Conservation (phyloP, 257 asterid genomes). For the Perilla frutescens region DNA sequence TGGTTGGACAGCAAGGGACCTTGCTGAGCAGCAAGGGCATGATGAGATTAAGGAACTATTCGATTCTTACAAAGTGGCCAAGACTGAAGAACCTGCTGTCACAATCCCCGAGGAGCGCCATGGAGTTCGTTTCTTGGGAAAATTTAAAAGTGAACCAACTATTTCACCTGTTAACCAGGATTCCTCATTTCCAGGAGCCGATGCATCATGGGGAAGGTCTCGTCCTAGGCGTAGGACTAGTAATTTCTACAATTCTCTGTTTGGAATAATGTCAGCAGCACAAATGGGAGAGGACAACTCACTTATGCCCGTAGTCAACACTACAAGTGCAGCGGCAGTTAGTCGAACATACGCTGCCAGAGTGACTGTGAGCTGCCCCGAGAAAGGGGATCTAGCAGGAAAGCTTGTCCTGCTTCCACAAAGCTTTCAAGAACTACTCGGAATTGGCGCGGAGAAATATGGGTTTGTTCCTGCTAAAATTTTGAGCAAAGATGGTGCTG, state of each 20-base stretch:
- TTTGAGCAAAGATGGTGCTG: conserved; percentile 64
- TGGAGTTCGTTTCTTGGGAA: conserved; percentile 52
- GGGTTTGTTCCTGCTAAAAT: conserved; percentile 54
- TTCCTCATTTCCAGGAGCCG: conserved; percentile 36
- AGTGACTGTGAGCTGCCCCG: conserved; percentile 73
- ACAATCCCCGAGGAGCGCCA: conserved; percentile 42
- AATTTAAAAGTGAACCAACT: conserved; percentile 50
- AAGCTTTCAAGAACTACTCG: conserved; percentile 59
- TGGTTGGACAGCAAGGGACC: conserved; percentile 56
- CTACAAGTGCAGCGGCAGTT: conserved; percentile 6
- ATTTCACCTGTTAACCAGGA: conserved; percentile 33
- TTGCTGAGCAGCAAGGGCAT: conserved; percentile 64
- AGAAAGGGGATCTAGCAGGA: conserved; percentile 64
- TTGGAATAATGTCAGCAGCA: conserved; percentile 81
- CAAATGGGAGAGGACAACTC: conserved; percentile 51
- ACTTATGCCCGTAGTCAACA: conserved; percentile 35
- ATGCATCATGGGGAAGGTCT: conserved; percentile 54
- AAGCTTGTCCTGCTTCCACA: conserved; percentile 67
- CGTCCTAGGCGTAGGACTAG: conserved; percentile 61
- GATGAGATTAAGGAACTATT: conserved; percentile 55
- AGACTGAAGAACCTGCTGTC: conserved; percentile 35
- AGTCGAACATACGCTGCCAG: conserved; percentile 45
- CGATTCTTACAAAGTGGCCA: conserved; percentile 37
- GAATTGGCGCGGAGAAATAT: conserved; percentile 53
- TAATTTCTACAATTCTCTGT: conserved; percentile 70